These are phyloP conservation scores for Pachyrhizus erosus DNA, from an alignment of 306 rosid genomes.

Conservation along the genomic window DNA sequence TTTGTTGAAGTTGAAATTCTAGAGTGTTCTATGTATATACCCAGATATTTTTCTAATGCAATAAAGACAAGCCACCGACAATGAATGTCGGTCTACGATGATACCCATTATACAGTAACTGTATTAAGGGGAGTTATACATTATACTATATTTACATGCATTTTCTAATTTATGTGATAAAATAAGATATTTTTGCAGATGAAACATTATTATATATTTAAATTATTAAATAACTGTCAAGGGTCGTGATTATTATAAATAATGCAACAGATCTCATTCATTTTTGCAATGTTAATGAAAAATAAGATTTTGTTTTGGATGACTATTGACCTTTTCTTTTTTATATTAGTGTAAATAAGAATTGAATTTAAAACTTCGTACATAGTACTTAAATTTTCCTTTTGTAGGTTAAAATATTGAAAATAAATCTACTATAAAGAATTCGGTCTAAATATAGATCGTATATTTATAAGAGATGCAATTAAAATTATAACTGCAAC, in stretches of 20 bases:
- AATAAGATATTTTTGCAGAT: background rate
- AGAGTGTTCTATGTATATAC: background rate
- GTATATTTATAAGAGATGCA: too few relatives aligned
- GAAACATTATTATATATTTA: background rate
- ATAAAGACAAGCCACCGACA: constrained; percentile 47
- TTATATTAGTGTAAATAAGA: too few relatives aligned
- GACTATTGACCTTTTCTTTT: too few relatives aligned
- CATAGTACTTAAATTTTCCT: too few relatives aligned
- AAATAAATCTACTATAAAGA: too few relatives aligned
- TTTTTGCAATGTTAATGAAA: too few relatives aligned
- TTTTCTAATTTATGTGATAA: background rate
- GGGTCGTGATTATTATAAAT: background rate
- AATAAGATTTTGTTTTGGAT: too few relatives aligned
- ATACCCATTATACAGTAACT: background rate
- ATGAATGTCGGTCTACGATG: background rate
- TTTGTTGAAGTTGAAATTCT: background rate
- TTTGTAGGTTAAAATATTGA: too few relatives aligned
- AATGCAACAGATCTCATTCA: too few relatives aligned
- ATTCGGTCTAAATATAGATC: too few relatives aligned
- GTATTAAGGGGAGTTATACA: background rate
- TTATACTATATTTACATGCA: background rate
- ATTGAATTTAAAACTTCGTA: too few relatives aligned
- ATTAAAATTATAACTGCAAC: background rate
- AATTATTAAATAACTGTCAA: too few relatives aligned
- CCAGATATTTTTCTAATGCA: background rate